These are phyloP conservation scores for Mycena sanguinolenta DNA, from an alignment of 768 basidiomycete genomes.

Conservation along the genomic window DNA sequence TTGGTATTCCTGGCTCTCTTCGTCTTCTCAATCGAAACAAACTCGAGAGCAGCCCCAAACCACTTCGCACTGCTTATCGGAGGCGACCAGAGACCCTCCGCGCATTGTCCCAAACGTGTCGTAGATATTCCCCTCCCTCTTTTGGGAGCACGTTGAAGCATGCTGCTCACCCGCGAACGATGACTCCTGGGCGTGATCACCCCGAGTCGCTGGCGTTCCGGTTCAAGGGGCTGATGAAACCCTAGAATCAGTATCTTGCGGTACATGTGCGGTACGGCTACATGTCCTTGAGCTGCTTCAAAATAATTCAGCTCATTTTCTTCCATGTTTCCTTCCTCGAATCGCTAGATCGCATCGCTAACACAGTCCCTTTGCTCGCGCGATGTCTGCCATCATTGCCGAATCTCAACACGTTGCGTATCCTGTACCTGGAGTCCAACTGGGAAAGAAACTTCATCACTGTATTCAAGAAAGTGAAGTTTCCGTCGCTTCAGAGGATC, in stretches of 20 bases:
- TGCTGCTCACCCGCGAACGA: constrained; percentile 39
- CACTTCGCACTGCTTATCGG: constrained; percentile 37
- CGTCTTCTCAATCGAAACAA: constrained; percentile 5
- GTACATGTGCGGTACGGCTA: constrained; percentile 44
- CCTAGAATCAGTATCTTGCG: constrained; percentile 38
- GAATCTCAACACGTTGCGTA: constrained; percentile 23
- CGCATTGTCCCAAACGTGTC: constrained; percentile 52
- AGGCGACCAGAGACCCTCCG: constrained; percentile 47
- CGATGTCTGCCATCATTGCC: constrained; percentile 19
- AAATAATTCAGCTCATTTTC: neutral
- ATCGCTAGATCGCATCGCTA: constrained; percentile 1
- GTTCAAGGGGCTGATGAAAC: constrained; percentile 40
- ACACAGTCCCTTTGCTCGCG: constrained; percentile 10
- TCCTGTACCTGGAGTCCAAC: constrained; percentile 8
- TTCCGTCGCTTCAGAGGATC: constrained; percentile 1
- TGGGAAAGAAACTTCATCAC: neutral
- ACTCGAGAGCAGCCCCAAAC: constrained; percentile 2
- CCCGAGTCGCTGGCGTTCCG: constrained; percentile 40
- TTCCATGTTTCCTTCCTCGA: constrained; percentile 21
- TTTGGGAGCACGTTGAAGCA: constrained; percentile 50
- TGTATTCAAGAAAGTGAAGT: neutral
- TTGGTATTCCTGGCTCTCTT: constrained; percentile 18
- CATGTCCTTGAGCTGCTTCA: constrained; percentile 22
- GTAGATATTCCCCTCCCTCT: constrained; percentile 44
- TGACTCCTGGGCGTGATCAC: constrained; percentile 44